Conservation (phyloP, 164 flowering plant species). For the Berberis thunbergii region DNA sequence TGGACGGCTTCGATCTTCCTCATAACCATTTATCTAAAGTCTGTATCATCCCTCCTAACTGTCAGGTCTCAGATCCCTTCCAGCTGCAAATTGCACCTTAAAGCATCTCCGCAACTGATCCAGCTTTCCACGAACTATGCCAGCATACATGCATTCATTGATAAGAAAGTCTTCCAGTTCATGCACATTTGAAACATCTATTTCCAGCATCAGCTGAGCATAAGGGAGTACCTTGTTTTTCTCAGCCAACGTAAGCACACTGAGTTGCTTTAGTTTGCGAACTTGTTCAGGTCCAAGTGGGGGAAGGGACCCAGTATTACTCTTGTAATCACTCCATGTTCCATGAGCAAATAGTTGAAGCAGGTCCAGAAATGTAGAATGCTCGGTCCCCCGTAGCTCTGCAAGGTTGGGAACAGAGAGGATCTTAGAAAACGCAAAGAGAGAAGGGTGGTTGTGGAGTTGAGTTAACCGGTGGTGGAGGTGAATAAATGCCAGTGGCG, state of each 20-base stretch:
- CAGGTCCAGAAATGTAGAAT: slow-evolving; percentile 47
- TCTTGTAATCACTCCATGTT: slow-evolving; percentile 74
- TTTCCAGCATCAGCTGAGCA: slow-evolving; percentile 76
- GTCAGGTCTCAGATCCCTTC: slow-evolving; percentile 95
- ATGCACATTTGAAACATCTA: slow-evolving; percentile 90
- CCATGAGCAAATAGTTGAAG: slow-evolving; percentile 95
- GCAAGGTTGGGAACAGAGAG: slow-evolving; percentile 54
- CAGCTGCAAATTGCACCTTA: slow-evolving; percentile 99
- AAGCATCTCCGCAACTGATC: slow-evolving; percentile 90
- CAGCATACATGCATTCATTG: slow-evolving; percentile 98
- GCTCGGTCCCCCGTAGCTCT: slow-evolving; percentile 77
- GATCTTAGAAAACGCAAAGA: slow-evolving; percentile 93
- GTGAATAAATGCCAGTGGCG: no score
- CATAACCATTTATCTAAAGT: slow-evolving; percentile 79
- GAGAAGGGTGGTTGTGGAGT: slow-evolving; percentile 37
- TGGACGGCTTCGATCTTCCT: slow-evolving; percentile 75
- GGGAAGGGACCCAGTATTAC: slow-evolving; percentile 41
- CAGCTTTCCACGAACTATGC: slow-evolving; percentile 94
- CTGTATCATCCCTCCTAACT: slow-evolving; percentile 74
- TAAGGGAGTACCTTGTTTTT: slow-evolving; percentile 67
- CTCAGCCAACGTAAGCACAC: slow-evolving; percentile 75
- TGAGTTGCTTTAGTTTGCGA: slow-evolving; percentile 88
- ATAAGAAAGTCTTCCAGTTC: slow-evolving; percentile 97
- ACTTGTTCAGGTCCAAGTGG: slow-evolving; percentile 74
- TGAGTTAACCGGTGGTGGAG: no score